Evolutionary conservation across 768 basidiomycete species (phyloP), one percentile per base, ranked within the genome.

Genomic region (Suillus subaureus): DNA sequence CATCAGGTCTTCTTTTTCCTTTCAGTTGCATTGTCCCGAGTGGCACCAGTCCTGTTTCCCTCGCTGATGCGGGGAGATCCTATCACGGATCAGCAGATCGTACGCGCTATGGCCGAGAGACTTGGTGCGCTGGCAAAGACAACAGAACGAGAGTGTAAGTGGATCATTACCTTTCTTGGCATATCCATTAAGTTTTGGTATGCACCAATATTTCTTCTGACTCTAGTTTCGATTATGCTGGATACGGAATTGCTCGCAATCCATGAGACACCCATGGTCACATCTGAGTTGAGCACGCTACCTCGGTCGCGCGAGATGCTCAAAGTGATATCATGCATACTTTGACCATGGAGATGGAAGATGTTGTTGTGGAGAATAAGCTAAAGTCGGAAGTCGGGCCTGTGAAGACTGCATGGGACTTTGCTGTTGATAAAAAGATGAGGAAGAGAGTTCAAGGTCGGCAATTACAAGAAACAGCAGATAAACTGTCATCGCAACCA

Each of bases 1-100:
- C 93, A 92, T 70, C 88, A 93, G 67, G 72, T 92, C 33, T 94
- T 92, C 75, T 77, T 93, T 70, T 89, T 92, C 73, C 71, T 89
- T 64, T 91, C 87, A 37, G 83, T 93, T 45, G 92, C 91, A 0
- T 82, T 94, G 12, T 86, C 84, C 18, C 82, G 89, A 23, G 87
- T 95, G 6, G 85, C 85, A 0, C 93, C 93, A 0, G 85, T 86
- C 37, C 79, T 94, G 63, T 84, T 87, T 67, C 85, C 88, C 12
- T 70, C 64, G 0, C 28, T 66, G 65, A 66, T 69, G 68, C 28
- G 28, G 6, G 74, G 78, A 7, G 78, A 81, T 43, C 71, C 43
- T n/a, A 65, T 69, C 54, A 64, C 61, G 55, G 71, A 73, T 21
- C 66, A 73, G 55, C 64, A 66, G 0, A 72, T 70, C 0, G 70